Conservation (phyloP, 345 rosid genomes). For the Limnanthes douglasii region DNA sequence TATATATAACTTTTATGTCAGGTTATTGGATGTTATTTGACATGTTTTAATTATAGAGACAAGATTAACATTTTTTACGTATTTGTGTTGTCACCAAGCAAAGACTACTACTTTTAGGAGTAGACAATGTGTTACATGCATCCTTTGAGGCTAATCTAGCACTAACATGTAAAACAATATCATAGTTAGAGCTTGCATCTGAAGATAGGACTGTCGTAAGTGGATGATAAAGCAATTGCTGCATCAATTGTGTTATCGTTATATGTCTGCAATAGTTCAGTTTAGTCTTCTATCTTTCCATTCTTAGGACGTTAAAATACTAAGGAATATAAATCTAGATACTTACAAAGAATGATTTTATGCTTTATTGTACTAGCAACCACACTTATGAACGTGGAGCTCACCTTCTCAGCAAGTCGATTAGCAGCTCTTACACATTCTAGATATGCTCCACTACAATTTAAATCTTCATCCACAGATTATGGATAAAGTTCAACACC, state of each 20-base stretch:
- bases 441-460: slow-evolving; percentile 56
- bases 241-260: slow-evolving; percentile 68
- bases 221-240: slow-evolving; percentile 46
- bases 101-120: slow-evolving; percentile 14
- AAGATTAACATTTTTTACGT: slow-evolving; percentile 28
- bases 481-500: slow-evolving; percentile 86
- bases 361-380: neutral
- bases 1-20: too few relatives aligned
- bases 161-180: slow-evolving; percentile 29
- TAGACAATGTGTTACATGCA: slow-evolving; percentile 38
- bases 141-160: slow-evolving; percentile 54
- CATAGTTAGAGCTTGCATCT: slow-evolving; percentile 32
- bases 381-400: slow-evolving; percentile 9
- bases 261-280: slow-evolving; percentile 45
- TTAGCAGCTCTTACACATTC: slow-evolving; percentile 54
- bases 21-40: neutral
- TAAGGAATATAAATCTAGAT: slow-evolving; percentile 7
- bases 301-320: slow-evolving; percentile 7
- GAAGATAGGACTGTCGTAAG: slow-evolving; percentile 24
- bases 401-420: slow-evolving; percentile 61
- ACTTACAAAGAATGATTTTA: neutral
- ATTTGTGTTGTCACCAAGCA: slow-evolving; percentile 18
- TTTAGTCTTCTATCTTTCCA: slow-evolving; percentile 46
- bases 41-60: neutral
- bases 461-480: slow-evolving; percentile 86